These are phyloP conservation scores for Naematelia encephala DNA, from an alignment of 768 basidiomycete species.

Conservation along the genomic window DNA sequence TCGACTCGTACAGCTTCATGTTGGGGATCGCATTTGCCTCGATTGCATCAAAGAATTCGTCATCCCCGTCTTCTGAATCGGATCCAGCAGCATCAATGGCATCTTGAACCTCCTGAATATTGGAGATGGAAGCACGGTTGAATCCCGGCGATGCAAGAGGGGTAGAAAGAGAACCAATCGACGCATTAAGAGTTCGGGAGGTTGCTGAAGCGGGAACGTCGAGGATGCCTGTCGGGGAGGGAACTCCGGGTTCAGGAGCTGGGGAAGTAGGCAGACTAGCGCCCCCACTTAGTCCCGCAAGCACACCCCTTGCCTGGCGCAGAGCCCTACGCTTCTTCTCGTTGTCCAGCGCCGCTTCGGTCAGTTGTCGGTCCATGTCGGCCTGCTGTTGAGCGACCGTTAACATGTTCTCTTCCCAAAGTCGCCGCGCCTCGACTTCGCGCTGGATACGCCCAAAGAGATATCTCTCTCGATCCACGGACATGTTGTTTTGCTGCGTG, in stretches of 20 bases:
- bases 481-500: constrained; percentile 67
- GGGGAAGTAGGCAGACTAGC: constrained; percentile 34
- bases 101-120: constrained; percentile 45
- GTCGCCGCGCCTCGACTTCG: constrained; percentile 63
- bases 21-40: constrained; percentile 76
- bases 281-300: constrained; percentile 54
- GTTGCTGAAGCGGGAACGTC: constrained; percentile 10
- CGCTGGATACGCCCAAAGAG: constrained; percentile 58
- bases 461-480: constrained; percentile 70
- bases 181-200: background rate
- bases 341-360: constrained; percentile 56
- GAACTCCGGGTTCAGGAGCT: constrained; percentile 9
- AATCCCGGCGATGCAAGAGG: constrained; percentile 8
- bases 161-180: constrained; percentile 2
- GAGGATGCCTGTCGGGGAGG: constrained; percentile 8
- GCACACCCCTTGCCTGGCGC: constrained; percentile 38
- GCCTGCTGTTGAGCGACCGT: constrained; percentile 83
- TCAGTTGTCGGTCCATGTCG: constrained; percentile 73
- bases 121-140: constrained; percentile 25
- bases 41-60: constrained; percentile 97
- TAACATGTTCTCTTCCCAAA: constrained; percentile 90
- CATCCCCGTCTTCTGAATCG: constrained; percentile 53
- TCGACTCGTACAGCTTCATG: constrained; percentile 64
- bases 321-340: constrained; percentile 54
- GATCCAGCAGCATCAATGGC: constrained; percentile 44